Evolutionary conservation across 495 filamentous ascomycete genomes (phyloP).

Genomic region (Penicillium arizonense): DNA sequence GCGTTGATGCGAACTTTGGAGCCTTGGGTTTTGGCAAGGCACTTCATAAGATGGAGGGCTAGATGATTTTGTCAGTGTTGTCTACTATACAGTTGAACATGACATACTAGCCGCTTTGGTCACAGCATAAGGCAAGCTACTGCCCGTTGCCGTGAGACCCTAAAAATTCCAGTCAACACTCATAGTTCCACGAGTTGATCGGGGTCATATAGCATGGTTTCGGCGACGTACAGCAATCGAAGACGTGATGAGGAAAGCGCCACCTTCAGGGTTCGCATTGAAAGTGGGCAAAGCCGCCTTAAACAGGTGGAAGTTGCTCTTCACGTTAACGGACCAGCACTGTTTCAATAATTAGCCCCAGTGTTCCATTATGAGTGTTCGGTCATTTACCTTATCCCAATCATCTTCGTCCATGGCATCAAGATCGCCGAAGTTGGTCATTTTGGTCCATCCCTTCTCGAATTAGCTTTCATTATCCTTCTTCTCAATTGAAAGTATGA

Average conservation of each 20-base stretch:
- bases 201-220: background rate
- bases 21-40: slow-evolving; percentile 65
- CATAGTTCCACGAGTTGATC: background rate
- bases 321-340: slow-evolving; percentile 71
- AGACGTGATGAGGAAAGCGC: slow-evolving; percentile 66
- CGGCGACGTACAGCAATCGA: slow-evolving; percentile 51
- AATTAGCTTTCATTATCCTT: background rate
- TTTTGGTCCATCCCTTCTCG: slow-evolving; percentile 63
- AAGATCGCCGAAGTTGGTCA: slow-evolving; percentile 62
- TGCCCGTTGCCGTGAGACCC: slow-evolving; percentile 50
- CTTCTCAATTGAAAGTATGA: background rate
- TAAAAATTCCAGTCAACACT: slow-evolving; percentile 8
- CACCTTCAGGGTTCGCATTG: slow-evolving; percentile 67
- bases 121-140: slow-evolving; percentile 64
- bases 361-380: background rate
- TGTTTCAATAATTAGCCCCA: slow-evolving; percentile 20
- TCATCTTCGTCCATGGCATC: slow-evolving; percentile 60
- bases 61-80: background rate
- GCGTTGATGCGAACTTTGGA: slow-evolving; percentile 67
- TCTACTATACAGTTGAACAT: background rate
- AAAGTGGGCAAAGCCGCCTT: slow-evolving; percentile 63
- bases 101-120: slow-evolving; percentile 59
- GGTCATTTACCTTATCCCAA: slow-evolving; percentile 61
- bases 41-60: slow-evolving; percentile 70
- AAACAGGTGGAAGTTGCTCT: slow-evolving; percentile 61